Conservation (phyloP, 2,329 filamentous ascomycete species). For the Pseudogymnoascus sp. region DNA sequence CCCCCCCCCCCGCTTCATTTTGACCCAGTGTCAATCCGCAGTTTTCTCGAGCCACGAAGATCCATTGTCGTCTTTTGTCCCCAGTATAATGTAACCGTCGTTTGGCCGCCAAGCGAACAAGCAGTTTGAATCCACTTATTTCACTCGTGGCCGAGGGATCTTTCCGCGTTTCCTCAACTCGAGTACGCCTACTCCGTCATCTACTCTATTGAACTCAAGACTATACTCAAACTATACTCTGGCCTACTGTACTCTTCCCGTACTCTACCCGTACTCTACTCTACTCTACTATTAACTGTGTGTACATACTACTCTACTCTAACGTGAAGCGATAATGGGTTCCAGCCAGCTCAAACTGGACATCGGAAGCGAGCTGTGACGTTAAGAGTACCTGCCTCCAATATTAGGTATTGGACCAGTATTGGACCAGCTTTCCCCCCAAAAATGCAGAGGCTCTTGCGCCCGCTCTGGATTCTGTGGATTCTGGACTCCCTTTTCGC, state of each 20-base stretch:
- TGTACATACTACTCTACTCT: too few relatives aligned
- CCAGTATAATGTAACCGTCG: background rate
- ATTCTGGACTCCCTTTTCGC: background rate
- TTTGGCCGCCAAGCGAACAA: background rate
- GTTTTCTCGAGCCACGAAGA: background rate
- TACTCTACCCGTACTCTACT: background rate
- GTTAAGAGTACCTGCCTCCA: background rate
- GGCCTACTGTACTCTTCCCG: background rate
- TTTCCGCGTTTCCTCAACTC: background rate
- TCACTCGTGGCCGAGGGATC: constrained; percentile 3
- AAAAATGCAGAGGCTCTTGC: background rate
- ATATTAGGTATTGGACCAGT: constrained; percentile 5
- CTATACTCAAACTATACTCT: background rate
- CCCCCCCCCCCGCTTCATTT: background rate
- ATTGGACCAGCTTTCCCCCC: background rate
- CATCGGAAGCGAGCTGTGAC: constrained; percentile 8
- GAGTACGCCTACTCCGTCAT: background rate
- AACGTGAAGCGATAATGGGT: background rate
- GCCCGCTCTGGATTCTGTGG: background rate
- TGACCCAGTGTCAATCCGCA: background rate
- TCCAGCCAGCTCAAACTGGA: background rate
- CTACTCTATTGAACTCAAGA: background rate
- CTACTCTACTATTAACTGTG: background rate
- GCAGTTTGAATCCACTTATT: background rate
- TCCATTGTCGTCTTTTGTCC: background rate